phyloP scores from a whole-genome alignment of 768 basidiomycete species.

The Tricholoma sp. region DNA sequence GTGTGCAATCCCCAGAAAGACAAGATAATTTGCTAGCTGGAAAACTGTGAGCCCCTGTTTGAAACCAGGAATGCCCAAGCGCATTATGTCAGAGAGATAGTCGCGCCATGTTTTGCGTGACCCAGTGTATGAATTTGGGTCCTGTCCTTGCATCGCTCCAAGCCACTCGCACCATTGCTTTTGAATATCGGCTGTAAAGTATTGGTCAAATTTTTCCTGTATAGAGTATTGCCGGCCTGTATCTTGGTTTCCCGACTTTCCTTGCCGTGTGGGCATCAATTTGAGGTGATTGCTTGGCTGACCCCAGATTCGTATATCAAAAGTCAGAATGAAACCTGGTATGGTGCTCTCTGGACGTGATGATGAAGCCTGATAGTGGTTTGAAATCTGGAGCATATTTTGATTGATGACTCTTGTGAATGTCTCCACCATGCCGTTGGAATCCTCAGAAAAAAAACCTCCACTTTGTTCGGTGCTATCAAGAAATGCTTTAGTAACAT shows the following conservation, averaged over 20 bases:
- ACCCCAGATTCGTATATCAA: not conserved
- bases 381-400: not conserved
- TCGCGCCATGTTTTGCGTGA: conserved; percentile 1
- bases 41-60: conserved; percentile 8
- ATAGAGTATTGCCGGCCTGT: not conserved
- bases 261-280: not conserved
- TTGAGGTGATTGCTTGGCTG: not conserved
- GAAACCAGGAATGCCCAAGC: conserved; percentile 1
- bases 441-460: not conserved
- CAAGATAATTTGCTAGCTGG: conserved; percentile 11
- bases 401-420: not conserved
- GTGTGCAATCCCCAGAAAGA: conserved; percentile 4
- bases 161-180: conserved; percentile 1
- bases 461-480: not conserved
- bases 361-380: not conserved
- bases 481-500: not conserved
- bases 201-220: conserved; percentile 4
- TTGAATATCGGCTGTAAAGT: conserved; percentile 1
- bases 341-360: not conserved
- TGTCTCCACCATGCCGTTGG: not conserved
- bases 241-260: too few relatives aligned
- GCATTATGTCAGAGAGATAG: not conserved
- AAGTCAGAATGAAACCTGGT: not conserved
- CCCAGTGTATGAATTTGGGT: conserved; percentile 2
- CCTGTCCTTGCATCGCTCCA: not conserved